Evolutionary conservation across 164 flowering plant species (phyloP), one percentile per base, ranked within the genome.

Genomic region (Platanus orientalis): DNA sequence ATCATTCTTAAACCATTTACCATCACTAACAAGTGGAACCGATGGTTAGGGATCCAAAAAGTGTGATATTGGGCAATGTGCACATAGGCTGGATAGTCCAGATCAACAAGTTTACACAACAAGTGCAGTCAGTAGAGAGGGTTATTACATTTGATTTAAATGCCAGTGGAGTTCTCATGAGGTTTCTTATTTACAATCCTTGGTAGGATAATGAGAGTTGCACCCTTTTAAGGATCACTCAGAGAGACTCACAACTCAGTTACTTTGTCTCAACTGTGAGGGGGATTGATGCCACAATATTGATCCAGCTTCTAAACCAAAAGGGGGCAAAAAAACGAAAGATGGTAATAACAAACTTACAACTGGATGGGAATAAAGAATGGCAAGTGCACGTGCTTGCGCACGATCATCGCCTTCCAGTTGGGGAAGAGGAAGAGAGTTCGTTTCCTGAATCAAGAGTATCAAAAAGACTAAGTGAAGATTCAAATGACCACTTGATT

Each of bases 311-410:
- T 19, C 24, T 24, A 11, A 58, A 58, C 14, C 16, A 34, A 36
- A 51, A 51, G 26, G 34, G 4, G 20, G 49, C 4, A 29, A 42
- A 42, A 24, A 23, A 29, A 30, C 1, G 6, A n/a, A n/a, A n/a
- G n/a, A 21, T 51, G 2, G 5, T 20, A 5, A 25, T 45, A 1
- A 40, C 25, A 60, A 66, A 75, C 96, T 79, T 76, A 92, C 98
- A 65, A 92, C 96, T 52, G 98, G 98, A 82, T 92, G 98, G 58
- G 98, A 92, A 77, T 92, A 70, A 69, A 87, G 67, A 20, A 78
- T 92, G 61, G 96, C 98, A 68, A 92, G 87, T 63, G 91, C 89
- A 68, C 96, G 95, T 68, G 95, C 95, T 81, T 81, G 86, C 11
- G 89, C 66, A 23, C 96, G 92, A 58, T 86, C 90, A 80, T 88